Evolutionary conservation across 805 yeast species (phyloP).

Genomic region (Metschnikowia noctiluminum): DNA sequence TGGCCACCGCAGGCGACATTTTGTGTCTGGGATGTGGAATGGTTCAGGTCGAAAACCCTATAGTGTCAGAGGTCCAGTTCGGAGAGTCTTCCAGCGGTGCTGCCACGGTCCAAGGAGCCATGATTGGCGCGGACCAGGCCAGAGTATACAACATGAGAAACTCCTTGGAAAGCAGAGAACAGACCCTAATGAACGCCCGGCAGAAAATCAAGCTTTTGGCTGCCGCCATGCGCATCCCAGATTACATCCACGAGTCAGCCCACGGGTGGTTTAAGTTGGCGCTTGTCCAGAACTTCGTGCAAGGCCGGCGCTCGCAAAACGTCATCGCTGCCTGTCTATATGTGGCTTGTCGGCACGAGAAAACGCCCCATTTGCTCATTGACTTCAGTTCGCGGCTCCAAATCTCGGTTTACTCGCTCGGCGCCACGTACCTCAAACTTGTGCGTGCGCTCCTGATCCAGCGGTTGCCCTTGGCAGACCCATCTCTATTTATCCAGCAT

Average conservation of each 20-base stretch:
- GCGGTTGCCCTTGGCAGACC: constrained; percentile 84
- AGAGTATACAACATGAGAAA: constrained; percentile 68
- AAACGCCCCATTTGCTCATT: constrained; percentile 92
- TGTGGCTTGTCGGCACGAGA: constrained; percentile 87
- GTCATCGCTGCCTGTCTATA: constrained; percentile 94
- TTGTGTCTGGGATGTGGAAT: constrained; percentile 83
- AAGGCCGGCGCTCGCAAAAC: constrained; percentile 94
- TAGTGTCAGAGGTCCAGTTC: constrained; percentile 92
- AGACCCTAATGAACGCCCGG: constrained; percentile 81
- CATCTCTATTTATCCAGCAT: constrained; percentile 88
- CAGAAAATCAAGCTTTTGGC: constrained; percentile 79
- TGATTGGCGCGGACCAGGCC: constrained; percentile 82
- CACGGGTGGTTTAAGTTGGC: constrained; percentile 88
- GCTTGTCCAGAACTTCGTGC: constrained; percentile 82
- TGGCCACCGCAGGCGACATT: constrained; percentile 54
- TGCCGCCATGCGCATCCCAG: constrained; percentile 73
- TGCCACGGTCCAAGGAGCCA: constrained; percentile 92
- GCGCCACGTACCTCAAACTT: constrained; percentile 92
- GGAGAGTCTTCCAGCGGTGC: constrained; percentile 93
- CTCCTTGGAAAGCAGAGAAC: constrained; percentile 83
- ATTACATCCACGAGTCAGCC: constrained; percentile 81
- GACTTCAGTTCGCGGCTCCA: constrained; percentile 90
- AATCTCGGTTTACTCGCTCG: constrained; percentile 89
- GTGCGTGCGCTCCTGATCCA: constrained; percentile 81
- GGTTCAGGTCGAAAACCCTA: constrained; percentile 88